Evolutionary conservation across 2,329 filamentous ascomycete species (phyloP).

Genomic region (Emmonsiellopsis sp.): DNA sequence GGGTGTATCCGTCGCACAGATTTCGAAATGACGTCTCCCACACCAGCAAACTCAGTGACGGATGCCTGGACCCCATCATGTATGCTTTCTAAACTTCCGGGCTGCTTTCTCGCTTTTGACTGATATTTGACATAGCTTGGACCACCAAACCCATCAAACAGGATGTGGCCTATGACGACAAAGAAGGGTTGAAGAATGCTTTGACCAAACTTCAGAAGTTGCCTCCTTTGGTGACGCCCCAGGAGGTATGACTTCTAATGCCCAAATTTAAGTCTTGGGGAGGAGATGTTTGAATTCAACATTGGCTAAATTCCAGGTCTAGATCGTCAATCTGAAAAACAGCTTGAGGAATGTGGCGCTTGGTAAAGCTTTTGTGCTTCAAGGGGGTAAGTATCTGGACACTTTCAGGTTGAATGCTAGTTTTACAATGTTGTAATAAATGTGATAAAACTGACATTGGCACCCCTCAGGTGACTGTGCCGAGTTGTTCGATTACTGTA

Average conservation of each 20-base stretch:
- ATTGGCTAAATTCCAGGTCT: constrained; percentile 6
- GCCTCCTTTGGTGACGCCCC: constrained; percentile 39
- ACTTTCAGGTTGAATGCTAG: neutral
- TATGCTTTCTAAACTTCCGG: neutral
- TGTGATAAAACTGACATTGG: neutral
- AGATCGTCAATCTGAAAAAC: constrained; percentile 67
- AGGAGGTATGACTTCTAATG: constrained; percentile 24
- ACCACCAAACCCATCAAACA: constrained; percentile 37
- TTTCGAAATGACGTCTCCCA: neutral
- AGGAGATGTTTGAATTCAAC: neutral
- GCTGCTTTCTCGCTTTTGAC: constrained; percentile 1
- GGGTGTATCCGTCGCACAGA: neutral
- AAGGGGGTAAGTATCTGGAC: constrained; percentile 54
- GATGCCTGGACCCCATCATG: constrained; percentile 14
- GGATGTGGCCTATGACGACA: constrained; percentile 38
- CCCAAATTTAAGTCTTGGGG: neutral
- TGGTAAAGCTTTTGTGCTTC: constrained; percentile 85
- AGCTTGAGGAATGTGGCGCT: constrained; percentile 76
- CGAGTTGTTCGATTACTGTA: constrained; percentile 95
- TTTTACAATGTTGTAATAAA: neutral
- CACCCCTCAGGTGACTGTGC: constrained; percentile 60
- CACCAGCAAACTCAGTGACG: neutral
- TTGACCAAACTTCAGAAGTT: constrained; percentile 34
- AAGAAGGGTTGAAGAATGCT: constrained; percentile 28
- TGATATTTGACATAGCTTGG: constrained; percentile 24